Evolutionary conservation across 2,329 filamentous ascomycete genomes (phyloP).

Genomic region (Venturia effusa): DNA sequence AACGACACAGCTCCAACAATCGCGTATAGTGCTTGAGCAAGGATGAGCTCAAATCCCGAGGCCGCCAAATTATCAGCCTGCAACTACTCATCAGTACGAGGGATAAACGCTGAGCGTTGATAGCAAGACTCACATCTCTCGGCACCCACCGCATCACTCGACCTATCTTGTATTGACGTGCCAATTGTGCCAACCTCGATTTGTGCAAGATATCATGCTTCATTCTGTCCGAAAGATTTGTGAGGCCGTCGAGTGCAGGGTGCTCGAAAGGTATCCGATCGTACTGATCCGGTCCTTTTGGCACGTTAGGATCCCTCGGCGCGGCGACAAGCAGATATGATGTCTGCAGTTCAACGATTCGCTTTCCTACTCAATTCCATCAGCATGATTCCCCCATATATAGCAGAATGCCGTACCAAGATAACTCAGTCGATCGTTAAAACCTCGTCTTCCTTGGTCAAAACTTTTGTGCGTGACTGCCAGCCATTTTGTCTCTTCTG

Average conservation of each 20-base stretch:
- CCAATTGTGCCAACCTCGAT: constrained; percentile 56
- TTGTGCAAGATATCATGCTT: constrained; percentile 54
- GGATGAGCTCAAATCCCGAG: constrained; percentile 65
- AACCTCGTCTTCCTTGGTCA: constrained; percentile 85
- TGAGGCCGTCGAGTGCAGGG: constrained; percentile 58
- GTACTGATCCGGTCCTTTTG: constrained; percentile 20
- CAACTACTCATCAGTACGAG: constrained; percentile 11
- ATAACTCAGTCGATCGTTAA: constrained; percentile 87
- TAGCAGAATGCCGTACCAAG: constrained; percentile 50
- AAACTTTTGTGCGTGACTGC: constrained; percentile 98
- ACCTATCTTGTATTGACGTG: constrained; percentile 57
- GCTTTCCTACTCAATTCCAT: constrained; percentile 39
- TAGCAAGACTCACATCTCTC: constrained; percentile 52
- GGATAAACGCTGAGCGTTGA: constrained; percentile 9
- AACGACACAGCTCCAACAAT: constrained; percentile 84
- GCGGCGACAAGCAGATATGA: constrained; percentile 50
- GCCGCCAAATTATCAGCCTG: constrained; percentile 55
- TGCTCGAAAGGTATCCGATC: constrained; percentile 58
- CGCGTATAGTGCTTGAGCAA: constrained; percentile 70
- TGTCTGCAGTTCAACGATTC: constrained; percentile 53
- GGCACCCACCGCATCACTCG: constrained; percentile 84
- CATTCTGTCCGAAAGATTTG: constrained; percentile 54
- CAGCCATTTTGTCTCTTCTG: constrained; percentile 92
- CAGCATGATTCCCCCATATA: constrained; percentile 15
- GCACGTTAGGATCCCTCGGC: constrained; percentile 20